A percentile compares a stretch with the other conserved stretches of the same genome.
Evolutionary conservation across 1,284 basidiomycete genomes (phyloP).

Genomic region (Ustilago cynodontis): DNA sequence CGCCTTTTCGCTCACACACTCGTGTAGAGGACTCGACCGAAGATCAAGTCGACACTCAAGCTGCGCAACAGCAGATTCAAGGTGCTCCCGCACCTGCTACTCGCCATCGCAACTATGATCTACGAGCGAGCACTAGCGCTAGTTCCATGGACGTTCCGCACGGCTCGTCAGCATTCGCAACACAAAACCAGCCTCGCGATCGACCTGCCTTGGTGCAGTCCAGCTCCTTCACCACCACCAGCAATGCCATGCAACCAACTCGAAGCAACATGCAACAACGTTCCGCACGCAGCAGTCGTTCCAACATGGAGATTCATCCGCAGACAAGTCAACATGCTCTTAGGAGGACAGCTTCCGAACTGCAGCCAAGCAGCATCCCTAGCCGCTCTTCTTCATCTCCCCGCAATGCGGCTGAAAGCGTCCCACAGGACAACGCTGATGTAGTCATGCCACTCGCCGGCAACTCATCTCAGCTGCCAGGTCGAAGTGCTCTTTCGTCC

Average conservation of each 20-base stretch:
- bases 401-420: not conserved
- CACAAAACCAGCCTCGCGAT: conserved; percentile 24
- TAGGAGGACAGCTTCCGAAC: conserved; percentile 10
- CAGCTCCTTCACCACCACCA: not conserved
- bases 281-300: conserved; percentile 20
- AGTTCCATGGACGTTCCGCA: not conserved
- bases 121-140: not conserved
- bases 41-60: not conserved
- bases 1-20: conserved; percentile 7
- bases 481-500: not conserved
- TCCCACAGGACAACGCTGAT: conserved; percentile 3
- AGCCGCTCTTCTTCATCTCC: conserved; percentile 13
- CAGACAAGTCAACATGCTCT: not conserved
- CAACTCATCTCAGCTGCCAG: conserved; percentile 9
- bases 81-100: not conserved
- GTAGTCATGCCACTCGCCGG: not conserved
- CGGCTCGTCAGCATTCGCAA: conserved; percentile 15
- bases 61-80: conserved; percentile 6
- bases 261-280: not conserved
- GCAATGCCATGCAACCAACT: not conserved
- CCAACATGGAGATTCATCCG: conserved; percentile 10
- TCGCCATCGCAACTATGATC: conserved; percentile 12
- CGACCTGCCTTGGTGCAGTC: conserved; percentile 24
- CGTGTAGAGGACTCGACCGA: not conserved
- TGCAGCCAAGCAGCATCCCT: not conserved